These are phyloP conservation scores for Endothia cerciana DNA, from an alignment of 2,329 filamentous ascomycete species.

Conservation along the genomic window DNA sequence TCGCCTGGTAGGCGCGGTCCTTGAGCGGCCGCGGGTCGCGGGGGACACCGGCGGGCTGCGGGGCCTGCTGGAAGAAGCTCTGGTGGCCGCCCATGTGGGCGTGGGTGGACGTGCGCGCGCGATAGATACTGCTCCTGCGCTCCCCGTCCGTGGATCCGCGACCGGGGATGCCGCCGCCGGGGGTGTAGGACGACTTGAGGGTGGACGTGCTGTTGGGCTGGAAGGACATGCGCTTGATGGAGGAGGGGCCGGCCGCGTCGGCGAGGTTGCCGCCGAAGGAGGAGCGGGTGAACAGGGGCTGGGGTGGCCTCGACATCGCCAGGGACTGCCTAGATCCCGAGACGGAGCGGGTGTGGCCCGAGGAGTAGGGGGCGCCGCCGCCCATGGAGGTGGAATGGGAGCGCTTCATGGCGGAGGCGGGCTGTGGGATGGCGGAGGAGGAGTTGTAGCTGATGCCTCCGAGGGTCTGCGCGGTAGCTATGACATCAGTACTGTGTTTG, in stretches of 20 bases:
- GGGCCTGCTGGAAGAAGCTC: constrained; percentile 92
- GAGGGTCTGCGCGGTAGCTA: constrained; percentile 67
- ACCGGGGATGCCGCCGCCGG: constrained; percentile 51
- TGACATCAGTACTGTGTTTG: constrained; percentile 8
- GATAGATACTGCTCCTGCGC: constrained; percentile 82
- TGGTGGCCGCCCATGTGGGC: constrained; percentile 74
- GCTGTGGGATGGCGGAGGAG: constrained; percentile 74
- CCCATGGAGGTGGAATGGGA: constrained; percentile 76
- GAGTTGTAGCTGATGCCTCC: constrained; percentile 83
- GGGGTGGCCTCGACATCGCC: constrained; percentile 79
- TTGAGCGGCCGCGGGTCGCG: constrained; percentile 85
- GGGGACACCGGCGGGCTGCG: constrained; percentile 79
- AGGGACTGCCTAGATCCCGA: constrained; percentile 86
- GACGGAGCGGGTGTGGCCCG: constrained; percentile 77
- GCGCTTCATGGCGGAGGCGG: constrained; percentile 91
- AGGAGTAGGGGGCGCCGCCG: constrained; percentile 61
- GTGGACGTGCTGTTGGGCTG: constrained; percentile 64
- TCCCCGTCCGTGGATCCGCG: constrained; percentile 58
- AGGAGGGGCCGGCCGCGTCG: constrained; percentile 80
- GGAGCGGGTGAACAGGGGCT: constrained; percentile 83
- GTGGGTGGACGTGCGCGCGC: constrained; percentile 66
- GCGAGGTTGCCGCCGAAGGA: constrained; percentile 80
- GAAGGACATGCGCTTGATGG: constrained; percentile 80
- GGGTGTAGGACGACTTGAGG: constrained; percentile 74
- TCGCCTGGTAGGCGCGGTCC: constrained; percentile 77